Base-by-base conservation (phyloP, 1,284 basidiomycete genomes). In the Rhodofomes roseus region DNA sequence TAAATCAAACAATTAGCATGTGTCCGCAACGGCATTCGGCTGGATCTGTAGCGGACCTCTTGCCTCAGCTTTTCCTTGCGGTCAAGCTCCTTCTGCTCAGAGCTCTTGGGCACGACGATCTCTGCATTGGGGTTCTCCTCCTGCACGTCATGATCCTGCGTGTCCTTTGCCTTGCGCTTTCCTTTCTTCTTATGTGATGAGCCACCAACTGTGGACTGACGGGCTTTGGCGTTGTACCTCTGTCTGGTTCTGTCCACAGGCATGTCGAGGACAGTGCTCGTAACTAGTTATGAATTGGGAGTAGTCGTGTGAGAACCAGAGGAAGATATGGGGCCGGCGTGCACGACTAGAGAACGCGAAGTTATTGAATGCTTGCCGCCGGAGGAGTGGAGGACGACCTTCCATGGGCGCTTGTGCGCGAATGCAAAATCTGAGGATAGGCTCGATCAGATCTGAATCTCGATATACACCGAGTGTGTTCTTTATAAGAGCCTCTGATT, bases 71-170 rank as follows among this genome's bases (percentile, higher is more conserved):
- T 84, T 68, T 83, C 83, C 65, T 77, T 84, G 65, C 81, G 77
- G 55, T 87, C 85, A 37, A 71, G 66, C 52, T 88, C 86, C 71
- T 82, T 88, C 63, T 86, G 79, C 63, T 85, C 85, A 61, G 78
- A 75, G 9, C 80, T 79, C 73, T 90, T 91, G 7, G 77, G 81
- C 3, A 76, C 74, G 54, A 88, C 65, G 40, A 90, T 77, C 9
- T 77, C 77, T 31, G 82, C 82, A 74, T 91, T 91, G 48, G 87
- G 69, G 69, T 90, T 82, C 8, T 60, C 57, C 20, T 58, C 61
- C 53, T 20, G 2, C 4, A 9, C 50, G 12, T 69, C 66, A 44
- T 55, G 43, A 16, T 57, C 54, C 9, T 56, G 22, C 20, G 54
- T 55, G 7, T 65, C 62, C 53, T 57, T 62, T 31, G 56, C 57